Conservation (phyloP, 257 asterid species). For the Rauvolfia tetraphylla region DNA sequence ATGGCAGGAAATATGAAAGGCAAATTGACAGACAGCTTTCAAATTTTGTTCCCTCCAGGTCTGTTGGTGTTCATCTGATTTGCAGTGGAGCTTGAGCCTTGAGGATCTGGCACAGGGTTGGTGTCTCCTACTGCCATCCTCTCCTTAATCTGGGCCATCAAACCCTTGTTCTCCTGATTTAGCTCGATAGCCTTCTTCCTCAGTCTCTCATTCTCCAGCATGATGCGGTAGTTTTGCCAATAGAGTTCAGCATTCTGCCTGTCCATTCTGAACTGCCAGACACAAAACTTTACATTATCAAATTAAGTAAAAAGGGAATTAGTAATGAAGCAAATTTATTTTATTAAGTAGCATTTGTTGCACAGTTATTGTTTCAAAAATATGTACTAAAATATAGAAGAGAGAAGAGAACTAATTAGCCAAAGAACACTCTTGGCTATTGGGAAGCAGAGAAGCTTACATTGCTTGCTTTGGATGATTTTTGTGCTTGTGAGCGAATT, state of each 20-base stretch:
- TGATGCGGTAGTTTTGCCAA: slow-evolving; percentile 47
- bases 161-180: slow-evolving; percentile 44
- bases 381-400: background rate
- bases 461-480: background rate
- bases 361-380: background rate
- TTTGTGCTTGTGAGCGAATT: background rate
- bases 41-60: slow-evolving; percentile 22
- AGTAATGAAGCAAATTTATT: background rate
- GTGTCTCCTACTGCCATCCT: slow-evolving; percentile 27
- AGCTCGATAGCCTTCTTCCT: slow-evolving; percentile 47
- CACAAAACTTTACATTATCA: too few relatives aligned
- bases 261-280: slow-evolving; percentile 35
- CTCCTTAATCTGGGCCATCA: slow-evolving; percentile 43
- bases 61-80: slow-evolving; percentile 25
- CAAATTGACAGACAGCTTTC: background rate
- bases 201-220: slow-evolving; percentile 46
- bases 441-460: background rate
- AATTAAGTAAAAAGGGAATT: background rate
- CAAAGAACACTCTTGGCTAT: background rate
- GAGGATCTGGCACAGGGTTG: slow-evolving; percentile 16
- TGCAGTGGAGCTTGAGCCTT: slow-evolving; percentile 23
- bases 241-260: slow-evolving; percentile 44
- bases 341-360: background rate
- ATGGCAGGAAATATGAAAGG: background rate
- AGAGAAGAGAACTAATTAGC: background rate